Base-by-base conservation (phyloP, 495 filamentous ascomycete species). In the Pyronema omphalodes region DNA sequence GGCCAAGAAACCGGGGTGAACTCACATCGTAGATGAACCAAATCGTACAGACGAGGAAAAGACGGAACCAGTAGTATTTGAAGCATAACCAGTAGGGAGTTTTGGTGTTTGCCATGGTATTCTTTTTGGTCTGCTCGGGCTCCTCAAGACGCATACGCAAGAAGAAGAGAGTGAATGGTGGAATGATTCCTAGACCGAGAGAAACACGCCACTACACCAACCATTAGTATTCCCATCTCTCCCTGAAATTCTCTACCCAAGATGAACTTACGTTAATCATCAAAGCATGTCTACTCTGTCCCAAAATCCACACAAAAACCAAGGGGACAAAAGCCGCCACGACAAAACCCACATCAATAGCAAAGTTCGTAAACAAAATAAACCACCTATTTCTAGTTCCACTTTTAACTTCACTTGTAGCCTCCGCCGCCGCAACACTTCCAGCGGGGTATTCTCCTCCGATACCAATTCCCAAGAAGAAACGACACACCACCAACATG, bases 381-480 rank as follows among this genome's bases (percentile, higher is more conserved):
- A 94, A 95, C 85, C 85, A 93, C 17, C 80, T 75, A 61, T 94
- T 89, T 11, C 88, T 71, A 18, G 79, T 79, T n/a, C 88, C 88
- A 7, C 65, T 63, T 65, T 84, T 84, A 55, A 94, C 69, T 64
- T 93, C 85, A 14, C 84, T 84, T 0, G 81, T 86, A 29, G 81
- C 82, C 68, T 95, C 88, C 15, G 86, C 84, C 50, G 78, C 82
- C 0, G 82, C 82, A 4, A 94, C 88, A 51, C 79, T 84, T 5
- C 88, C 88, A 7, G 88, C 87, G 7, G 88, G 88, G 64, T 94
- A 94, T 65, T 95, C 88, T 53, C 88, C 84, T 7, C 79, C 78
- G 44, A 75, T 75, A 39, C 78, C 74, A 57, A 75, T 71, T 37
- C 74, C 73, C 44, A 76, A 70, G 64, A 70, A 51, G 29, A 53